Evolutionary conservation across 192 early-diverging fungal genomes (phyloP).

Genomic region (Backusella luteola): DNA sequence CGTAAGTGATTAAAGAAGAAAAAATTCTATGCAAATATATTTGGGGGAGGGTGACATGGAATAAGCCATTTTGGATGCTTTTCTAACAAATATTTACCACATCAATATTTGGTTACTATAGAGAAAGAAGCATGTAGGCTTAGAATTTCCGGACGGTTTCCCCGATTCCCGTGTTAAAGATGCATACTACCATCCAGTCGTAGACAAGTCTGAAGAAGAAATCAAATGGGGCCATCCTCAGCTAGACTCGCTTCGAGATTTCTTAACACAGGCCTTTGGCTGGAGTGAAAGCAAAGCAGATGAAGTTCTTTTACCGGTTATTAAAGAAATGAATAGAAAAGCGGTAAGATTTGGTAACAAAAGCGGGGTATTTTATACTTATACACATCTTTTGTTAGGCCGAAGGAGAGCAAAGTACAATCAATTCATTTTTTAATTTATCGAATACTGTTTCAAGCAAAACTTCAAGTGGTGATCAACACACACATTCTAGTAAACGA

Average conservation of each 20-base stretch:
- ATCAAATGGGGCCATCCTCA: slow-evolving; percentile 78
- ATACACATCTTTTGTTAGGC: neutral
- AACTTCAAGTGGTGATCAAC: neutral
- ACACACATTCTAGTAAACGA: slow-evolving; percentile 41
- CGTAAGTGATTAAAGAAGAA: slow-evolving; percentile 27
- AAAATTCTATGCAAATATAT: neutral
- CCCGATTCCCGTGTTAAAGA: slow-evolving; percentile 73
- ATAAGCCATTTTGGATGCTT: too few species aligned
- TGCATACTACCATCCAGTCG: slow-evolving; percentile 80
- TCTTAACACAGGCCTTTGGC: slow-evolving; percentile 54
- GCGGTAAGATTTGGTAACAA: slow-evolving; percentile 13
- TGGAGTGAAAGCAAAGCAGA: slow-evolving; percentile 71
- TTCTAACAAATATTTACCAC: slow-evolving; percentile 2
- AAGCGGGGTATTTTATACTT: neutral
- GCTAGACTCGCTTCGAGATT: slow-evolving; percentile 63
- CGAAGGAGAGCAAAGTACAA: neutral
- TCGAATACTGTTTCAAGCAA: neutral
- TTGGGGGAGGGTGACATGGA: too few species aligned
- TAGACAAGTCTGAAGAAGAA: slow-evolving; percentile 56
- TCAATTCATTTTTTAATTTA: neutral
- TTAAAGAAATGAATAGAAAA: slow-evolving; percentile 50
- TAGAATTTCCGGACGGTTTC: slow-evolving; percentile 74
- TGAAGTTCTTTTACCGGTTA: slow-evolving; percentile 66
- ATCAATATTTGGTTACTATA: slow-evolving; percentile 21
- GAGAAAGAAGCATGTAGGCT: slow-evolving; percentile 59